These are phyloP conservation scores for Starmerella geochares DNA, from an alignment of 805 yeast species.

Conservation along the genomic window DNA sequence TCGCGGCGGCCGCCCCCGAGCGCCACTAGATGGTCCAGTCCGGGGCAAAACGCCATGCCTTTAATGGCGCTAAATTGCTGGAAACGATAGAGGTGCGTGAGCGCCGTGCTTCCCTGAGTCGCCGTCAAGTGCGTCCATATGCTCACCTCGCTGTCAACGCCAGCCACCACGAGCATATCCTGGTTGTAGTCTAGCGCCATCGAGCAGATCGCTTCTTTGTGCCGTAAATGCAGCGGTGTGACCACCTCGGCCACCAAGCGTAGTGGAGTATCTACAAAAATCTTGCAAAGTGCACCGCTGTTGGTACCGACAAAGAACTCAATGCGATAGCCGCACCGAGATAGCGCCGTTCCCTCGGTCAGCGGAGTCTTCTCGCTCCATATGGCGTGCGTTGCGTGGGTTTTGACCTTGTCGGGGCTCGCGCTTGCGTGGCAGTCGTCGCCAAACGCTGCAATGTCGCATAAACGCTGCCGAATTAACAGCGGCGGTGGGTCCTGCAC, in stretches of 20 bases:
- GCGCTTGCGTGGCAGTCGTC: neutral
- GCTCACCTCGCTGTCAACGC: constrained; percentile 4
- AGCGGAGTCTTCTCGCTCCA: constrained; percentile 1
- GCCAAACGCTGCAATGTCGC: neutral
- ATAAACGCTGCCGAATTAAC: neutral
- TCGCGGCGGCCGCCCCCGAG: constrained; percentile 19
- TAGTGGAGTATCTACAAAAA: neutral
- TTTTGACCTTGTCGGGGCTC: neutral
- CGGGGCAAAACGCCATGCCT: constrained; percentile 16
- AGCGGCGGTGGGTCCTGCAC: neutral
- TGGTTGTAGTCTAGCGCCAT: constrained; percentile 8
- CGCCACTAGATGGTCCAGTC: constrained; percentile 3
- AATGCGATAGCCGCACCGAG: constrained; percentile 3
- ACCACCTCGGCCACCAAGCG: neutral
- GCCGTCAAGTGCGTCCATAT: constrained; percentile 10
- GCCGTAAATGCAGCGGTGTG: neutral
- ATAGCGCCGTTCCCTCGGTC: neutral
- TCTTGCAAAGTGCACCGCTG: constrained; percentile 8
- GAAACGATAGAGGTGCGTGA: neutral
- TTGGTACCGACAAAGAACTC: constrained; percentile 10
- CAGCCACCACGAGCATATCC: constrained; percentile 5
- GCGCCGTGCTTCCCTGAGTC: neutral
- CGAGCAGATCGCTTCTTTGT: constrained; percentile 5
- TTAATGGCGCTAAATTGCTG: constrained; percentile 10
- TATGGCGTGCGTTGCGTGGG: neutral